Evolutionary conservation across 331 rosid genomes (phyloP).

Genomic region (Quercus phellos): DNA sequence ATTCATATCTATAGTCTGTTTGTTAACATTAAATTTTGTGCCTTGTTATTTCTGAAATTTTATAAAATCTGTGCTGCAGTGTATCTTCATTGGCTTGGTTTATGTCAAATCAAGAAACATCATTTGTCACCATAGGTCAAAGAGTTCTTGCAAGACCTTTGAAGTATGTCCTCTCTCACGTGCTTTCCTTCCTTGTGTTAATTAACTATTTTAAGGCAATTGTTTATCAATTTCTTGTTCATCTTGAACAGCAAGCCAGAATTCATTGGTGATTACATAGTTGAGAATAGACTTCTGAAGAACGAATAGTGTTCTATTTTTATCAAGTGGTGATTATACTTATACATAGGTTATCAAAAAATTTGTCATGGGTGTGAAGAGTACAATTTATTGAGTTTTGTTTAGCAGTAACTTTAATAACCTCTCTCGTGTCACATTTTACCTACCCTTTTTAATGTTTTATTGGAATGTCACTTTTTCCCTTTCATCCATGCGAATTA

Average conservation of each 20-base stretch:
- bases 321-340: background rate
- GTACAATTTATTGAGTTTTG: background rate
- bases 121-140: conserved; percentile 95
- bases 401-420: conserved; percentile 9
- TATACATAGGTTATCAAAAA: background rate
- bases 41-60: conserved; percentile 13
- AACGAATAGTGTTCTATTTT: background rate
- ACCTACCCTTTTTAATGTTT: background rate
- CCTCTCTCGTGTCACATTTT: background rate
- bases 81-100: conserved; percentile 99
- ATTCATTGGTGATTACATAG: conserved; percentile 6
- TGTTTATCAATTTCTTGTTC: conserved; percentile 4
- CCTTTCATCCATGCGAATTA: conserved; percentile 8
- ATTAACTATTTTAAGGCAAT: background rate
- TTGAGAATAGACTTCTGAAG: conserved; percentile 1
- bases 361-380: conserved; percentile 1
- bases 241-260: conserved; percentile 7
- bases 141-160: conserved; percentile 94
- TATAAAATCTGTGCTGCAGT: conserved; percentile 40
- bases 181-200: conserved; percentile 7
- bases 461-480: background rate
- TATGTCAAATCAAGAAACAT: conserved; percentile 98
- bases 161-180: conserved; percentile 54
- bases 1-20: conserved; percentile 6
- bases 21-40: conserved; percentile 8